phyloP scores from a whole-genome alignment of 257 asterid species.

The Parsonsia alboflavescens region DNA sequence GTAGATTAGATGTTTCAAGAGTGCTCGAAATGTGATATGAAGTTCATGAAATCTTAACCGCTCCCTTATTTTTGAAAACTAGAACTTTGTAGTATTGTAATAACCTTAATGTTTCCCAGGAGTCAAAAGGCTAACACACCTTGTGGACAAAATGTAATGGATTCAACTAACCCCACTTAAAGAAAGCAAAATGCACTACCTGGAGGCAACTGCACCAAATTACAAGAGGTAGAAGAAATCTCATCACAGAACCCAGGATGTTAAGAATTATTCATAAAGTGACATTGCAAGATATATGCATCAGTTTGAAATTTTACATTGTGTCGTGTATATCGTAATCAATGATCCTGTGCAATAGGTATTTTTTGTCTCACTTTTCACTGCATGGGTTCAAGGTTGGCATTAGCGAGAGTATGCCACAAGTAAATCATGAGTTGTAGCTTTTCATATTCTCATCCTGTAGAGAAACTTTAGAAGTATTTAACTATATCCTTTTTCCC shows the following conservation, averaged over 20 bases:
- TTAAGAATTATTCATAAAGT: too few relatives aligned
- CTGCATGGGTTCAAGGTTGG: not conserved
- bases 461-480: not conserved
- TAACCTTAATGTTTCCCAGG: not conserved
- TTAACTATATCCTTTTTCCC: too few relatives aligned
- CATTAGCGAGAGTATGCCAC: not conserved
- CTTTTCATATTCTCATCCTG: not conserved
- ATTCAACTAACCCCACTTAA: not conserved
- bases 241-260: not conserved
- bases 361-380: not conserved
- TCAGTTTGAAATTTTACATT: not conserved
- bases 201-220: not conserved
- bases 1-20: too few relatives aligned
- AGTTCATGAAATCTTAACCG: not conserved
- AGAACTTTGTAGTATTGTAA: not conserved
- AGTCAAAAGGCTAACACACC: not conserved
- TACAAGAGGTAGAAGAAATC: not conserved
- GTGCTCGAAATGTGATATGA: too few relatives aligned
- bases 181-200: not conserved
- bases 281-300: not conserved
- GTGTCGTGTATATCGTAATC: not conserved
- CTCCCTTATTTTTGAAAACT: not conserved
- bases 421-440: not conserved
- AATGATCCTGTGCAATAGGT: not conserved
- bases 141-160: too few relatives aligned